Base-by-base conservation (phyloP, 306 rosid genomes). In the Datisca glomerata region DNA sequence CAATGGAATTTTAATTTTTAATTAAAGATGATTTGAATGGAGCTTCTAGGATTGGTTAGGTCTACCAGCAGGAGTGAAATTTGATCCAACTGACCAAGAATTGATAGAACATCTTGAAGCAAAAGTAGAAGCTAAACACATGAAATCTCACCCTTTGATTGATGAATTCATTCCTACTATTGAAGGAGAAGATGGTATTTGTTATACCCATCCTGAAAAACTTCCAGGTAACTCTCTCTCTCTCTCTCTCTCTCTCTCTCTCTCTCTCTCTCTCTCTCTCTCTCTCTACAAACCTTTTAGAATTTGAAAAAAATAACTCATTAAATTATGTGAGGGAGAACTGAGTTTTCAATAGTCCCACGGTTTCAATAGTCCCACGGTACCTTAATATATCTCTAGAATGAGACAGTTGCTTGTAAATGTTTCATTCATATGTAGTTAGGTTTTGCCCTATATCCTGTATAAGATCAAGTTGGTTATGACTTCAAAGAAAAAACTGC, bases 31-130 rank as follows among this genome's bases (percentile, higher is more conserved):
- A 51, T 51, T 55, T 49, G 50, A 22, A 24, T 68, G 41, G 47
- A 49, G 34, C 15, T 28, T 21, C 21, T 13, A 84, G 98, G 95
- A 91, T 47, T 84, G 98, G 98, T 56, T 84, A 71, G 98, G 98
- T 78, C 69, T 89, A 61, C 98, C 98, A 45, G 96, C 98, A 18
- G 98, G 98, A 57, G 98, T 89, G 72, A 89, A 89, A 62, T 89
- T 89, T 61, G 98, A 89, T 62, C 98, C 98, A 38, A 89, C 98
- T 11, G 98, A 89, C 53, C 98, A 89, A 73, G 98, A 89, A 75
- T 66, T 89, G 42, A 78, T 89, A 29, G 92, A 84, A 70, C 98
- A 89, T 43, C 93, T 89, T 18, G 98, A 89, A 75, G 98, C 98
- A 37, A 89, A 89, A 60, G 98, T 84, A 0, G 95, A 84, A 52